These are phyloP conservation scores for Hylodesmum podocarpum DNA, from an alignment of 306 rosid species.

Conservation along the genomic window DNA sequence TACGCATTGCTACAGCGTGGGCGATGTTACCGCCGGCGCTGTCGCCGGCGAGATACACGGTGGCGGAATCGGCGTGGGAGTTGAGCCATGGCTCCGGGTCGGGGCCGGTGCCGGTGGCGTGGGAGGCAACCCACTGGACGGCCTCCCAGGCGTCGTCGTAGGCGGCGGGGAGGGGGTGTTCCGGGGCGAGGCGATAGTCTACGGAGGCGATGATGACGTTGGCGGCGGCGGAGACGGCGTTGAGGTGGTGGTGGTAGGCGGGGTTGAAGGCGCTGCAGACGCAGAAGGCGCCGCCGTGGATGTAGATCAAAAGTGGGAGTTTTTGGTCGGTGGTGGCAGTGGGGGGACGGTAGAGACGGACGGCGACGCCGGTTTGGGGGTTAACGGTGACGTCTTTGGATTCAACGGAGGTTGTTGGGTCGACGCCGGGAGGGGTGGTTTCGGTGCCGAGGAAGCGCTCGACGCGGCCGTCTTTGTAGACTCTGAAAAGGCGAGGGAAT, in stretches of 20 bases:
- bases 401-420: slow-evolving; percentile 39
- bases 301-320: slow-evolving; percentile 61
- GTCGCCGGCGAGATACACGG: slow-evolving; percentile 55
- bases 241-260: slow-evolving; percentile 43
- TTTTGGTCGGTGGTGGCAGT: slow-evolving; percentile 8
- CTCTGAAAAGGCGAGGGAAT: slow-evolving; percentile 36
- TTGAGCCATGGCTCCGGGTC: slow-evolving; percentile 56
- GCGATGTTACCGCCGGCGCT: slow-evolving; percentile 69
- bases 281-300: slow-evolving; percentile 71
- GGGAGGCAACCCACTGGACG: slow-evolving; percentile 46
- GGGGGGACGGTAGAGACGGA: slow-evolving; percentile 58
- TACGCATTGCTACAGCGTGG: slow-evolving; percentile 41
- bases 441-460: slow-evolving; percentile 46
- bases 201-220: slow-evolving; percentile 49
- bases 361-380: slow-evolving; percentile 39
- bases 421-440: slow-evolving; percentile 43
- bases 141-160: slow-evolving; percentile 59
- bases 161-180: slow-evolving; percentile 52
- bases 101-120: slow-evolving; percentile 7
- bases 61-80: slow-evolving; percentile 23
- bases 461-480: slow-evolving; percentile 64
- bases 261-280: slow-evolving; percentile 43
- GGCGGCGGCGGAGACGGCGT: slow-evolving; percentile 34
- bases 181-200: slow-evolving; percentile 60
- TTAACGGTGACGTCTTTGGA: slow-evolving; percentile 61